Conservation (phyloP, 139 green algal genomes). For the Choricystis sp. region DNA sequence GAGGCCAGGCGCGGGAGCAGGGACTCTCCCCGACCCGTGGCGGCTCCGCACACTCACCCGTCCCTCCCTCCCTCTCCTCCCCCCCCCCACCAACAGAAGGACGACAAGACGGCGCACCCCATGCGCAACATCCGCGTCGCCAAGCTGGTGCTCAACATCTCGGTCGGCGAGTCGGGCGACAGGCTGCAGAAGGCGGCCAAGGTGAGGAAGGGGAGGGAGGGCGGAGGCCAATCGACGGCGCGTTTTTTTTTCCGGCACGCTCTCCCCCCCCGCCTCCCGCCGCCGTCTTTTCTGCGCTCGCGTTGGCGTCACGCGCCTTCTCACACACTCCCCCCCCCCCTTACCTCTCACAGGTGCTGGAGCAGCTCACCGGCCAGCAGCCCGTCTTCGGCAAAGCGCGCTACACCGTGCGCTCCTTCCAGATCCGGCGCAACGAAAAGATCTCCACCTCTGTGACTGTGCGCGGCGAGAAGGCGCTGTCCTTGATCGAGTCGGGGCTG, state of each 20-base stretch:
- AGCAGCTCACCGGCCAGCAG: constrained; percentile 97
- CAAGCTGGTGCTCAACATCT: constrained; percentile 98
- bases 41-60: too few relatives aligned
- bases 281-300: too few relatives aligned
- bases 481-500: constrained; percentile 93
- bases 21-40: too few relatives aligned
- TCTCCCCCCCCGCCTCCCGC: too few relatives aligned
- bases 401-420: constrained; percentile 96
- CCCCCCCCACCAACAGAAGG: background rate
- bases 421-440: constrained; percentile 98
- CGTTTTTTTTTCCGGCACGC: too few relatives aligned
- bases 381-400: constrained; percentile 94
- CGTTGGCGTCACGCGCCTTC: background rate
- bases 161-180: constrained; percentile 93
- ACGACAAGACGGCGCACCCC: background rate
- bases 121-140: constrained; percentile 80
- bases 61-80: background rate
- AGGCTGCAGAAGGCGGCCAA: constrained; percentile 97
- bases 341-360: constrained; percentile 66
- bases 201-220: too few relatives aligned
- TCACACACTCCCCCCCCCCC: background rate
- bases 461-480: constrained; percentile 94
- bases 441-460: constrained; percentile 94
- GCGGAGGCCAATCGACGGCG: too few relatives aligned
- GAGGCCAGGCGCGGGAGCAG: too few relatives aligned